Conservation (phyloP, 352 stramenopile genomes). For the Phytophthora citricola region DNA sequence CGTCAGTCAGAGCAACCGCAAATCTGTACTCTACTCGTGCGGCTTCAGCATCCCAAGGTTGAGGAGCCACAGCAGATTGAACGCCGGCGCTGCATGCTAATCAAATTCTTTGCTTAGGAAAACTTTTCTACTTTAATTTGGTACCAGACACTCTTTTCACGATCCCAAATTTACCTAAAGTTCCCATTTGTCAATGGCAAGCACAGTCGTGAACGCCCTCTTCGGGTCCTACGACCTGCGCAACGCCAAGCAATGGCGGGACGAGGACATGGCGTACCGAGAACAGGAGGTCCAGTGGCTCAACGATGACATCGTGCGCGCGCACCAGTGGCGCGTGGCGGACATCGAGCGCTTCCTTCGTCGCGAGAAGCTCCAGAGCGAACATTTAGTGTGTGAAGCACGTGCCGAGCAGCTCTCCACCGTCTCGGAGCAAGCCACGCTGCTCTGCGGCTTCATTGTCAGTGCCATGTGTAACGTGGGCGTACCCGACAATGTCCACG, state of each 20-base stretch:
- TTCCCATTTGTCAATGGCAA: conserved; percentile 39
- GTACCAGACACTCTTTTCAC: no score
- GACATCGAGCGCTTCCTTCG: conserved; percentile 77
- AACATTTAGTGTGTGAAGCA: conserved; percentile 66
- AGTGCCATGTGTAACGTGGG: conserved; percentile 69
- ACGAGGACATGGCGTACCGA: conserved; percentile 70
- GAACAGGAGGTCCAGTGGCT: conserved; percentile 84
- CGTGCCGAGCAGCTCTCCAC: conserved; percentile 75
- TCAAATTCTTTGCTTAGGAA: no score
- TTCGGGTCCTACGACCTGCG: conserved; percentile 84
- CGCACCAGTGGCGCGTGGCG: conserved; percentile 66
- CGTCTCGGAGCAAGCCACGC: conserved; percentile 70
- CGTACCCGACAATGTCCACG: conserved; percentile 40
- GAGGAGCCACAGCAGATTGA: no score
- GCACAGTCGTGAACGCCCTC: conserved; percentile 64
- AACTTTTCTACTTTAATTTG: no score
- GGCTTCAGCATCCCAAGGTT: no score
- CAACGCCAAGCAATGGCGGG: conserved; percentile 79
- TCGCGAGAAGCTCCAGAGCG: conserved; percentile 68
- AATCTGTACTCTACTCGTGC: no score
- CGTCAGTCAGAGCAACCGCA: no score
- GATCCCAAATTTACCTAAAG: no score
- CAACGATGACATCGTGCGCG: conserved; percentile 77
- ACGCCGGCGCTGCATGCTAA: no score
- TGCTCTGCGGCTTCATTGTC: conserved; percentile 79